Percentiles rank a stretch among this genome's conserved stretches.
Conservation (phyloP, 1,284 basidiomycete species). For the Cryptococcus floricola region DNA sequence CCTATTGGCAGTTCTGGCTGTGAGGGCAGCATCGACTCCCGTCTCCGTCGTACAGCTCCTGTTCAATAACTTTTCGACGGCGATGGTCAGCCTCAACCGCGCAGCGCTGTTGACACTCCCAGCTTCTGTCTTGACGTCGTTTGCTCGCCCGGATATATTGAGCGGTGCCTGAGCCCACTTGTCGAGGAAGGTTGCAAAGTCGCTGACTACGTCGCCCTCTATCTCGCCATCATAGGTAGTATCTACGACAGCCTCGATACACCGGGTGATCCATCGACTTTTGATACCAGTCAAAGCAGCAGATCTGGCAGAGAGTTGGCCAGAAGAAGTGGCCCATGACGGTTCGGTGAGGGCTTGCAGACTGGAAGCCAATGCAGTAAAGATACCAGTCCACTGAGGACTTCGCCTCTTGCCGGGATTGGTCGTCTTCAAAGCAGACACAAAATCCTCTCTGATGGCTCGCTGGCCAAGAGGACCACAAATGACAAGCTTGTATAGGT, state of each 20-base stretch:
- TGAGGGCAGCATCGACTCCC: too few species aligned
- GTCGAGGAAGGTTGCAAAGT: not conserved
- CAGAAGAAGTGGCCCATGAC: not conserved
- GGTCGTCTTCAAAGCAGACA: constrained; percentile 3
- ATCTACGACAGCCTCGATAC: constrained; percentile 2
- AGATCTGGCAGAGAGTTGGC: not conserved
- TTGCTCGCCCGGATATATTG: not conserved
- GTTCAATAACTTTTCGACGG: constrained; percentile 1
- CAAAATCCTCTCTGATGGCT: constrained; percentile 2
- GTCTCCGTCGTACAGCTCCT: not conserved
- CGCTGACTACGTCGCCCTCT: not conserved
- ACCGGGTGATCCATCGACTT: constrained; percentile 6
- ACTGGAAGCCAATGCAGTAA: not conserved
- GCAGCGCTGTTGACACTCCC: not conserved
- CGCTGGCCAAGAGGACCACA: constrained; percentile 16
- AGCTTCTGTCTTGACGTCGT: not conserved
- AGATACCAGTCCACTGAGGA: constrained; percentile 4
- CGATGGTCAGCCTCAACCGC: constrained; percentile 1
- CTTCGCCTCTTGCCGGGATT: constrained; percentile 4
- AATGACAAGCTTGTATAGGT: constrained; percentile 26
- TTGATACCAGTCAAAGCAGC: constrained; percentile 7
- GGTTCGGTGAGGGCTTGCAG: constrained; percentile 1
- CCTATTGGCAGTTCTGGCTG: too few species aligned
- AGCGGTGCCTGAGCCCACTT: not conserved
- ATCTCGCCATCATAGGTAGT: not conserved